Evolutionary conservation across 148 eudicot genomes (phyloP).

Genomic region (Pouteria glomerata): DNA sequence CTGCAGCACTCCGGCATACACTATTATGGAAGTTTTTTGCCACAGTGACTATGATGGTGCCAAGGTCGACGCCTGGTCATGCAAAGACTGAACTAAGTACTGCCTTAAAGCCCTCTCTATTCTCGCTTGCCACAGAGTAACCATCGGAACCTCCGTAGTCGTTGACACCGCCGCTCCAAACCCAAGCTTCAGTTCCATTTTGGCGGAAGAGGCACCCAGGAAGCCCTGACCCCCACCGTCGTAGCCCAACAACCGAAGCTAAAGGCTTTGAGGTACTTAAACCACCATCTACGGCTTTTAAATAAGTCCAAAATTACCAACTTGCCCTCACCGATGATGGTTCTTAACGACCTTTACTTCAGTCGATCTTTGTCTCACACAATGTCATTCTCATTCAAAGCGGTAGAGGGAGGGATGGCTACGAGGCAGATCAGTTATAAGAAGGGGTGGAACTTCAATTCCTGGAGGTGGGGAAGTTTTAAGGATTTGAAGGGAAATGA

Average conservation of each 20-base stretch:
- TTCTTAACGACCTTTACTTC: conserved; percentile 48
- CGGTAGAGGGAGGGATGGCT: too few relatives aligned
- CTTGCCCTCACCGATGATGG: conserved; percentile 49
- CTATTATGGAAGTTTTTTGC: too few relatives aligned
- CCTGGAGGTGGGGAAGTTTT: conserved; percentile 29
- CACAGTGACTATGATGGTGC: too few relatives aligned
- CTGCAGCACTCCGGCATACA: too few relatives aligned
- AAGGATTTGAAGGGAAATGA: conserved; percentile 11
- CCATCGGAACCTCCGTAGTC: conserved; percentile 31
- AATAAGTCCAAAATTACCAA: conserved; percentile 14
- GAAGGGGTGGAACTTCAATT: conserved; percentile 22
- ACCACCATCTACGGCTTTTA: conserved; percentile 50
- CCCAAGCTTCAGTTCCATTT: conserved; percentile 58
- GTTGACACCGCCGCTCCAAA: conserved; percentile 56
- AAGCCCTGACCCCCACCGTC: conserved; percentile 41
- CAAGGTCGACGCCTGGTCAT: too few relatives aligned
- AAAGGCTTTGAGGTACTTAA: conserved; percentile 41
- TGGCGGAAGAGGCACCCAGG: conserved; percentile 85
- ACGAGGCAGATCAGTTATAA: too few relatives aligned
- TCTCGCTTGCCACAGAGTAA: conserved; percentile 34
- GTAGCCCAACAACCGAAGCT: conserved; percentile 34
- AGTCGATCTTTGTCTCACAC: conserved; percentile 11
- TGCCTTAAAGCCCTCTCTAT: conserved; percentile 37
- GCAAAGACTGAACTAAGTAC: conserved; percentile 8
- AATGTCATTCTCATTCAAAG: conserved; percentile 11